Evolutionary conservation across 1,139 yeast genomes (phyloP), one percentile per base, ranked within the genome.

Genomic region (Nakaseomyces uthaithaninus): DNA sequence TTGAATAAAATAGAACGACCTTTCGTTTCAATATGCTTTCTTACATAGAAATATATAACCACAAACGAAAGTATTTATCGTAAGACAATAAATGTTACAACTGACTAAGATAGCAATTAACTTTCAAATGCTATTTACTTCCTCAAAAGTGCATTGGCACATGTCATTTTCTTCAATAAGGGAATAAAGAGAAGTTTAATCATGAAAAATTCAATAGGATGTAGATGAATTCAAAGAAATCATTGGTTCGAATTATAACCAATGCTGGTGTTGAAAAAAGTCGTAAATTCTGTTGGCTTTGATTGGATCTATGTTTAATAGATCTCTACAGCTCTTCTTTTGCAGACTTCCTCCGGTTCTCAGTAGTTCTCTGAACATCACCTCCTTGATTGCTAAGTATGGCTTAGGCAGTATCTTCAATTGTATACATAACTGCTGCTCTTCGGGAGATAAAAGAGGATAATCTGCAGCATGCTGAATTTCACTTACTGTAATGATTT

Each of bases 331-430:
- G 35, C 83, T 81, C 55, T 84, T 81, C 64, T 83, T 81, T 65
- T 84, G 84, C 55, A 91, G 63, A 4, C 73, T 64, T 7, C 97
- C 97, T 36, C 94, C 94, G 35, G 84, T 80, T 49, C 85, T 77
- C 28, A 89, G 68, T 22, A 94, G 77, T 57, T 89, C 96, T 52
- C 93, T 75, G 69, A 91, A 86, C 43, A 91, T 64, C n/a, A 87
- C 80, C 58, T 86, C 94, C 58, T 91, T 91, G 49, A 91, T 85
- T 2, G 94, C 95, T 48, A 93, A 67, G 57, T 89, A 91, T 2
- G 97, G 95, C 59, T 91, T 91, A 10, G 99, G 98, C 45, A 83
- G 65, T 10, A 93, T 80, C 49, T 94, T 76, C 47, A 91, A 68
- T 38, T 80, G 84, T 4, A 89, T 72, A 64, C 98, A 93, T 35